Evolutionary conservation across 306 rosid genomes (phyloP).

Genomic region (Purshia tridentata): DNA sequence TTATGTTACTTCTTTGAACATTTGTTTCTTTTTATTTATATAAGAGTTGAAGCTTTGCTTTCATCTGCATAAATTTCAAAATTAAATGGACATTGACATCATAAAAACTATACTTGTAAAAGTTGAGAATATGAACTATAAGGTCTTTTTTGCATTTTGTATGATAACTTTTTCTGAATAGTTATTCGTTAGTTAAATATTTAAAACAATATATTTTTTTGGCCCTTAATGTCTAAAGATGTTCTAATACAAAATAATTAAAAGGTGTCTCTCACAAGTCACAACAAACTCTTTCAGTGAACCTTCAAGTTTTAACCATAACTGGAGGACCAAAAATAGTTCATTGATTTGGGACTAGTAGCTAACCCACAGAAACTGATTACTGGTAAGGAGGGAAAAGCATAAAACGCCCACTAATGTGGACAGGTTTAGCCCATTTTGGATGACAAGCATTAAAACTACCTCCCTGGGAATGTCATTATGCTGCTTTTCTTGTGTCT

Average conservation of each 20-base stretch:
- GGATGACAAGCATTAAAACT: constrained; percentile 4
- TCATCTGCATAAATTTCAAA: constrained; percentile 14
- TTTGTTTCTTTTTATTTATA: neutral
- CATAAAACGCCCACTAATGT: neutral
- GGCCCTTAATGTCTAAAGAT: neutral
- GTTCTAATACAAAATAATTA: neutral
- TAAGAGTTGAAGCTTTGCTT: constrained; percentile 2
- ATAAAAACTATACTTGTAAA: neutral
- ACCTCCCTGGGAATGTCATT: neutral
- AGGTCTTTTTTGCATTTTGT: neutral
- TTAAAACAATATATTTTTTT: neutral
- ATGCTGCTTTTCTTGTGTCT: neutral
- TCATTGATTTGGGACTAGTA: neutral
- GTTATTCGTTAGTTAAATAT: neutral
- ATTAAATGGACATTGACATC: neutral
- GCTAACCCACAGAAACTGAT: neutral
- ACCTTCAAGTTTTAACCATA: neutral
- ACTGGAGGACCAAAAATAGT: neutral
- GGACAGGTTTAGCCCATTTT: neutral
- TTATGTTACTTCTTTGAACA: constrained; percentile 15
- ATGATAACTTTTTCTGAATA: neutral
- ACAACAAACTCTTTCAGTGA: neutral
- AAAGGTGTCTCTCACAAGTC: neutral
- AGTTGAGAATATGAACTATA: neutral
- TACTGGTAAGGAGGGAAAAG: neutral